A percentile compares a stretch with the other conserved stretches of the same genome.
Evolutionary conservation across 352 stramenopile genomes (phyloP).

Genomic region (Phytopythium litorale): DNA sequence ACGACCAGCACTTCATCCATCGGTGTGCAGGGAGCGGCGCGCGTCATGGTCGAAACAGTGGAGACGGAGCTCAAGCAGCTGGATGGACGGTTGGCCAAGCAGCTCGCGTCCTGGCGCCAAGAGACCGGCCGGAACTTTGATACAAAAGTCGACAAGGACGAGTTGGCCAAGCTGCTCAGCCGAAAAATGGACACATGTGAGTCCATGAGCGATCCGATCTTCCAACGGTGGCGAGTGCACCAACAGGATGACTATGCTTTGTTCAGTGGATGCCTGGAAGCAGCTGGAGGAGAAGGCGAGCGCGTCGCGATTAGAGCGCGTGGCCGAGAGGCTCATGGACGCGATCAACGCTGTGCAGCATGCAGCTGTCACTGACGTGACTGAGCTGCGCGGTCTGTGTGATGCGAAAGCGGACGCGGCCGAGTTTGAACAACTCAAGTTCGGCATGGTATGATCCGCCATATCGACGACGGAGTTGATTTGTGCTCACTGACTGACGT

Average conservation of each 20-base stretch:
- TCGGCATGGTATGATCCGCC: constrained; percentile 27
- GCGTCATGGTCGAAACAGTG: constrained; percentile 6
- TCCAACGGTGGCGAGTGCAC: not conserved
- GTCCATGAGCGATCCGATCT: not conserved
- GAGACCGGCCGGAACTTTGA: constrained; percentile 16
- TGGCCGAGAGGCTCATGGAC: constrained; percentile 20
- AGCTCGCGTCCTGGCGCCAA: constrained; percentile 14
- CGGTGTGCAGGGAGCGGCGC: constrained; percentile 8
- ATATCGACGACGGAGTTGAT: not conserved
- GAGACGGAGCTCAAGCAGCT: constrained; percentile 11
- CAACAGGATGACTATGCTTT: not conserved
- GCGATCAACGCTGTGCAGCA: constrained; percentile 27
- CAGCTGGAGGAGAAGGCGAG: constrained; percentile 35
- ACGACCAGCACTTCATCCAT: not conserved
- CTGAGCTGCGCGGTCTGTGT: constrained; percentile 13
- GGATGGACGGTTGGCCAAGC: constrained; percentile 19
- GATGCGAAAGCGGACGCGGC: constrained; percentile 16
- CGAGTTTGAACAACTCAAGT: constrained; percentile 35
- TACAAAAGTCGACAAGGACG: constrained; percentile 24
- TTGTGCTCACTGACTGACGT: not conserved
- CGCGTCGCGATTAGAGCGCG: constrained; percentile 21
- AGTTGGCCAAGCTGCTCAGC: constrained; percentile 29
- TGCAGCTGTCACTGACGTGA: constrained; percentile 16
- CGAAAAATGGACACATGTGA: constrained; percentile 39
- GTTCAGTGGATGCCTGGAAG: constrained; percentile 33